A percentile compares a stretch with the other conserved stretches of the same genome.
phyloP scores from a whole-genome alignment of 441 rosid species.

The California macrophylla region DNA sequence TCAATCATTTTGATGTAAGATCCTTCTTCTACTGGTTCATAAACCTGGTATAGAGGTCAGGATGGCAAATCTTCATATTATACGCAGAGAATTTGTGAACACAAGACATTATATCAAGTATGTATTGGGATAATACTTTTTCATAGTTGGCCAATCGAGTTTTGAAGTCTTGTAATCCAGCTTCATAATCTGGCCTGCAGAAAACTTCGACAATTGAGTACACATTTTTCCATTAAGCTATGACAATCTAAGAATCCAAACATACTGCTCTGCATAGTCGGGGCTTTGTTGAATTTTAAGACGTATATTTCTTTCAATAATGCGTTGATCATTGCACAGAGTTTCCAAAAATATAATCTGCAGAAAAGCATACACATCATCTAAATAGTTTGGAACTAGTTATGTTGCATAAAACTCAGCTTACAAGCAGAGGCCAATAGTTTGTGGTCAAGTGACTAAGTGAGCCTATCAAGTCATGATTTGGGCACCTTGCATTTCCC shows the following conservation, averaged over 20 bases:
- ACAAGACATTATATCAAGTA: slow-evolving; percentile 18
- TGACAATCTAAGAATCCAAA: slow-evolving; percentile 21
- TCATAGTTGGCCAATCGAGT: slow-evolving; percentile 75
- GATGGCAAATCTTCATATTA: slow-evolving; percentile 11
- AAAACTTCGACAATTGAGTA: slow-evolving; percentile 25
- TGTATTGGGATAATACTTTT: slow-evolving; percentile 39
- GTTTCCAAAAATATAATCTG: slow-evolving; percentile 98
- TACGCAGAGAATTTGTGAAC: slow-evolving; percentile 13
- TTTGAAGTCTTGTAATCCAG: slow-evolving; percentile 83
- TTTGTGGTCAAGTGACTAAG: background rate
- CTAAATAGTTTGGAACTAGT: slow-evolving; percentile 14
- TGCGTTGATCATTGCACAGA: slow-evolving; percentile 79
- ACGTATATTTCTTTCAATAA: slow-evolving; percentile 95
- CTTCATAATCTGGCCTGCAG: slow-evolving; percentile 85
- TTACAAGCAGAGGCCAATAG: background rate
- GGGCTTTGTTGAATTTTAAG: slow-evolving; percentile 99
- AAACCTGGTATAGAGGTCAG: slow-evolving; percentile 46
- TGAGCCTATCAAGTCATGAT: background rate
- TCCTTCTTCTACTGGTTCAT: slow-evolving; percentile 98
- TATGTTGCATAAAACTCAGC: background rate
- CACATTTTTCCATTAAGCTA: slow-evolving; percentile 13
- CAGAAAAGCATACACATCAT: slow-evolving; percentile 16
- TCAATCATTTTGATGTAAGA: slow-evolving; percentile 99
- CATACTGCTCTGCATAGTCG: slow-evolving; percentile 96
- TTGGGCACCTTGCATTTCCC: slow-evolving; percentile 88